A percentile compares a stretch with the other conserved stretches of the same genome.
Conservation (phyloP, 352 stramenopile species). For the Phytophthora podocarpi region DNA sequence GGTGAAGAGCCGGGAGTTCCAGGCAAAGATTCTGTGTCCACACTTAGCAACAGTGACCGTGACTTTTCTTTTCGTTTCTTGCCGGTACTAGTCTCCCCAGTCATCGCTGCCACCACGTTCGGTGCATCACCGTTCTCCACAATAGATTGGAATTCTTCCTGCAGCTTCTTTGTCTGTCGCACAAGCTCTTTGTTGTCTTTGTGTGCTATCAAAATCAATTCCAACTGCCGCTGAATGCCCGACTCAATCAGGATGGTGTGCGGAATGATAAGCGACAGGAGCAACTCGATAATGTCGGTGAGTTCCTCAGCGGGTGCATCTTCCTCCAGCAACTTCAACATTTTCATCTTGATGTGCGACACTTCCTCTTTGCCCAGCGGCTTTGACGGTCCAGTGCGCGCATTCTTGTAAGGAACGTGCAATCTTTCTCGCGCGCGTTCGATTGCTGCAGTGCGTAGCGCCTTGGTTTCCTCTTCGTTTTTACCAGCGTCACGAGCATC, state of each 20-base stretch:
- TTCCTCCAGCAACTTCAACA: slow-evolving; percentile 86
- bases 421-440: slow-evolving; percentile 78
- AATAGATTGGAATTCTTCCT: slow-evolving; percentile 83
- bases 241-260: slow-evolving; percentile 78
- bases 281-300: slow-evolving; percentile 82
- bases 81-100: slow-evolving; percentile 15
- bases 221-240: slow-evolving; percentile 72
- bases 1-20: slow-evolving; percentile 58
- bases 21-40: slow-evolving; percentile 63
- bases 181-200: slow-evolving; percentile 90
- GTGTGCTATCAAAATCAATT: slow-evolving; percentile 77
- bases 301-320: slow-evolving; percentile 77
- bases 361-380: slow-evolving; percentile 84
- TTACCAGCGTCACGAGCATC: slow-evolving; percentile 77
- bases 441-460: slow-evolving; percentile 69
- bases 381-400: slow-evolving; percentile 69
- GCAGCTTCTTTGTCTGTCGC: slow-evolving; percentile 77
- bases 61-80: slow-evolving; percentile 62
- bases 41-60: slow-evolving; percentile 48
- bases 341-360: slow-evolving; percentile 84
- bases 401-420: slow-evolving; percentile 83
- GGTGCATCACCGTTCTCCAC: slow-evolving; percentile 54
- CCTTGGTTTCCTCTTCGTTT: slow-evolving; percentile 80
- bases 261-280: slow-evolving; percentile 81
- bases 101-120: slow-evolving; percentile 31